Conservation (phyloP, 768 basidiomycete genomes). For the Suillus paluster region DNA sequence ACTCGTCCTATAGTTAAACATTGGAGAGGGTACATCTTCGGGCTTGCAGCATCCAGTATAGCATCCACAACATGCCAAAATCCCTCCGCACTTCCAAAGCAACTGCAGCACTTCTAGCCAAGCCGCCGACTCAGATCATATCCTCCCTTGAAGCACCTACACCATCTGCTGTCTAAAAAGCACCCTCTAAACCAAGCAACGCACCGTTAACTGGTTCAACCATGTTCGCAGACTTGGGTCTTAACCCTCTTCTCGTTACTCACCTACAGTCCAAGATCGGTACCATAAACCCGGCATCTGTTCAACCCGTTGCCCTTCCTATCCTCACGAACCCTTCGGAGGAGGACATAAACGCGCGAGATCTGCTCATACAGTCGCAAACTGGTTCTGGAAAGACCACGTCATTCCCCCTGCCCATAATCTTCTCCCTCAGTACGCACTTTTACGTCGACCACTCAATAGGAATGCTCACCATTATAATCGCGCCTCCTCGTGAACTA, state of each 20-base stretch:
- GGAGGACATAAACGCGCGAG: constrained; percentile 40
- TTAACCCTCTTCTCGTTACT: constrained; percentile 76
- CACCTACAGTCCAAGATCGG: constrained; percentile 81
- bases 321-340: constrained; percentile 56
- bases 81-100: constrained; percentile 11
- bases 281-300: constrained; percentile 85
- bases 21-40: no score
- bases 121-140: constrained; percentile 59
- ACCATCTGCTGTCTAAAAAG: no score
- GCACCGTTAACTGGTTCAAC: constrained; percentile 74
- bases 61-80: no score
- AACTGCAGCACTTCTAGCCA: constrained; percentile 23
- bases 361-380: constrained; percentile 91
- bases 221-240: constrained; percentile 79
- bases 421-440: constrained; percentile 79
- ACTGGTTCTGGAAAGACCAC: constrained; percentile 98
- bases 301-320: constrained; percentile 75
- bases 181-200: constrained; percentile 73
- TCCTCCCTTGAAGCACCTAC: no score
- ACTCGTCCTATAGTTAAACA: constrained; percentile 22
- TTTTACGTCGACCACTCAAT: constrained; percentile 95
- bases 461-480: constrained; percentile 91
- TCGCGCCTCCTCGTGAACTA: constrained; percentile 93
- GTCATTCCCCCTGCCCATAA: constrained; percentile 90
- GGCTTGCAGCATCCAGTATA: no score